Base-by-base conservation (phyloP, 768 basidiomycete genomes). In the Serendipita sp. region DNA sequence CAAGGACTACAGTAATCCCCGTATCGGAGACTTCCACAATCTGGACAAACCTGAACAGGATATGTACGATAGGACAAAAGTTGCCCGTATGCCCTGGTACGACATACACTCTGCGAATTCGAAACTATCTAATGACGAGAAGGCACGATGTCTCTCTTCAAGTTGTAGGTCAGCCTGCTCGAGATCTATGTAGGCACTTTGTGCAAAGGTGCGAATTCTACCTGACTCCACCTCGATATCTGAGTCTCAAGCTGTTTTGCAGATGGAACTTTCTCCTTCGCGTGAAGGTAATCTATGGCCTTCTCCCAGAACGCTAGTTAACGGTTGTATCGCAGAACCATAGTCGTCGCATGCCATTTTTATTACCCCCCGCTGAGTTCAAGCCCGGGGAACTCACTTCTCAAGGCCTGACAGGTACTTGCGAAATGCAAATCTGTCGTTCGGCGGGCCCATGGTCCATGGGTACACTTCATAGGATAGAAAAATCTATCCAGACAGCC, bases 141-240 rank as follows among this genome's bases (percentile, higher is more conserved):
- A 94, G 93, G 93, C 96, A 99, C 71, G 96, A 99, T 71, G 90
- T 98, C 42, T 90, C 84, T 0, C 78, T 97, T 77, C 96, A 99
- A 72, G 84, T 98, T 43, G 88, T 97, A 28, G 96, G 96, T 2
- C 93, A 95, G 70, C 96, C 96, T 53, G 92, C 94, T 20, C 81
- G 95, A 24, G 96, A 99, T 73, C 74, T 98, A 11, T 88, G 88
- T 64, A 82, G 96, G 51, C 96, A 99, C 74, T 99, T 99, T 67
- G 82, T 91, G 16, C 88, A 97, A 72, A 81, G 94, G 88, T 89
- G 65, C 66, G 75, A 24, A 31, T 9, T 61, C 42, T 42, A 17
- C 20, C n/a, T 5, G 22, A 22, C 68, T 24, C 3, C 17, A 31
- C 31, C 13, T 24, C 2, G 34, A 16, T 13, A 68, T 62, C 63